A percentile compares a stretch with the other conserved stretches of the same genome.
These are phyloP conservation scores for Xylaria hypoxylon DNA, from an alignment of 2,329 filamentous ascomycete species.

Conservation along the genomic window DNA sequence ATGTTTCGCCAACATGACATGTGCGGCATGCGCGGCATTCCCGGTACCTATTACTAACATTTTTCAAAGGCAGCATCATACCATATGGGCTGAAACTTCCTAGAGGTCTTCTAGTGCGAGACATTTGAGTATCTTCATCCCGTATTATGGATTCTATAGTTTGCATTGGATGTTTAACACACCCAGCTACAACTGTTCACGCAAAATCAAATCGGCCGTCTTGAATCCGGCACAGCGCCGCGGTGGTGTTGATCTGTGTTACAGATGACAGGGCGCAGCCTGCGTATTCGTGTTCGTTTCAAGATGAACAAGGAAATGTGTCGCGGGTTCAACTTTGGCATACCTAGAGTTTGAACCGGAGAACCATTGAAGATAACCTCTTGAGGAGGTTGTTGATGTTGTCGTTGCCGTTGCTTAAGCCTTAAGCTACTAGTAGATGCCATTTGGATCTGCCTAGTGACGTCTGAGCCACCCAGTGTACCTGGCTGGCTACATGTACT, in stretches of 20 bases:
- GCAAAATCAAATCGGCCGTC: neutral
- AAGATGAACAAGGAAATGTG: neutral
- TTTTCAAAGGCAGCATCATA: neutral
- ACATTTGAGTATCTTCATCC: neutral
- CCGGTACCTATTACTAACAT: conserved; percentile 6
- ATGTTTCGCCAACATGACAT: conserved; percentile 14
- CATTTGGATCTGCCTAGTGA: no score
- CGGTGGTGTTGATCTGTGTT: neutral
- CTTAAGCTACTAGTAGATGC: no score
- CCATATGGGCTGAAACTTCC: neutral
- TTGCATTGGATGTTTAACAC: neutral
- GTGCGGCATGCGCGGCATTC: neutral
- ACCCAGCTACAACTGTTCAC: neutral
- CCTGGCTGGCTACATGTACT: no score
- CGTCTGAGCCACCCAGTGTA: no score
- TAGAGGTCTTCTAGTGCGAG: neutral
- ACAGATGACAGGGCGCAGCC: neutral
- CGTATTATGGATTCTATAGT: neutral
- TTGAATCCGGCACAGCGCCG: neutral
- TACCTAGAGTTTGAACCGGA: neutral
- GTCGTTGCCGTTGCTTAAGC: neutral
- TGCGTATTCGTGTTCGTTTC: neutral
- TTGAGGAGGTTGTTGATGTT: neutral
- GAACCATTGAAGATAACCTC: neutral
- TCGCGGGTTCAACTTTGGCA: neutral